phyloP scores from a whole-genome alignment of 768 basidiomycete genomes.

The Hortiboletus flavorubellus region DNA sequence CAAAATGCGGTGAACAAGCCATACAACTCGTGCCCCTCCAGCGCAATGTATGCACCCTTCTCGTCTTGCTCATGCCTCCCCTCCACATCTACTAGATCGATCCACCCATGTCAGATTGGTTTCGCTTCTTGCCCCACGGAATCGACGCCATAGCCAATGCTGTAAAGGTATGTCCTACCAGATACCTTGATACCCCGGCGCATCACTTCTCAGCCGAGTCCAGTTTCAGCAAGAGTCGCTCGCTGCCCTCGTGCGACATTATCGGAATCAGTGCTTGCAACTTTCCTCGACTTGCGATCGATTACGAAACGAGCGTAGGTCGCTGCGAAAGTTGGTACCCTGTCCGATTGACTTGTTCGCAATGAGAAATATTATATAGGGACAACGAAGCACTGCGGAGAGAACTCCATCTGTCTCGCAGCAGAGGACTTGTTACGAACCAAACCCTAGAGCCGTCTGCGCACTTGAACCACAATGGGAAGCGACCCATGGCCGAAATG shows the following conservation, averaged over 20 bases:
- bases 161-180: constrained; percentile 47
- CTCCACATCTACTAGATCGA: constrained; percentile 55
- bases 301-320: constrained; percentile 38
- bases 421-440: constrained; percentile 26
- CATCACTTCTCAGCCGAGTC: background rate
- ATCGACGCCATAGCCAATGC: constrained; percentile 66
- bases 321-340: constrained; percentile 50
- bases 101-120: constrained; percentile 80
- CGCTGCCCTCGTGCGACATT: constrained; percentile 62
- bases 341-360: constrained; percentile 4
- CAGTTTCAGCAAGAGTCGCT: constrained; percentile 82
- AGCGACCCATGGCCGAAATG: constrained; percentile 52
- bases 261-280: constrained; percentile 55
- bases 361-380: constrained; percentile 32
- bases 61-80: background rate
- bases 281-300: constrained; percentile 32
- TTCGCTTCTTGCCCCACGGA: constrained; percentile 56
- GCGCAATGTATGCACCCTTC: constrained; percentile 50
- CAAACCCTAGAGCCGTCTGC: constrained; percentile 35
- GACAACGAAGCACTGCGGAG: constrained; percentile 44
- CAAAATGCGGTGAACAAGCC: constrained; percentile 58
- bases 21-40: constrained; percentile 74
- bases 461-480: constrained; percentile 54
- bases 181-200: background rate
- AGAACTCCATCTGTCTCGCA: constrained; percentile 51